Conservation (phyloP, 108 stramenopile genomes). For the Stephanodiscus minutulus region DNA sequence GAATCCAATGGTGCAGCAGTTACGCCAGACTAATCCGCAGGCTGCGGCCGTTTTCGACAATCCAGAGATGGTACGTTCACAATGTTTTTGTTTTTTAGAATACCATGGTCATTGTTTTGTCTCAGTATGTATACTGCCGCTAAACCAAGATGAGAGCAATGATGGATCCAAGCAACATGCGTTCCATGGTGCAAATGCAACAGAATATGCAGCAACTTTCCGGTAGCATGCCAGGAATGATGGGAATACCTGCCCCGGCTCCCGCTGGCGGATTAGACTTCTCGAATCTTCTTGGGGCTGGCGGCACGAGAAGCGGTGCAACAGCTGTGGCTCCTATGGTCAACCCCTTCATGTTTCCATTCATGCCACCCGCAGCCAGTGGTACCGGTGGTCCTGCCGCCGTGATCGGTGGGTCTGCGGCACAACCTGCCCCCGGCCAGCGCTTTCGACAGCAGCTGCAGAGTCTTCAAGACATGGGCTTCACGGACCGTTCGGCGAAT, state of each 20-base stretch:
- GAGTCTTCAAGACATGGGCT: slow-evolving; percentile 85
- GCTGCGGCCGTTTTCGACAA: slow-evolving; percentile 47
- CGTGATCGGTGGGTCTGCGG: slow-evolving; percentile 14
- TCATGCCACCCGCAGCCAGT: slow-evolving; percentile 22
- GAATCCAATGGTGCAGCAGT: slow-evolving; percentile 51
- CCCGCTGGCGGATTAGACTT: slow-evolving; percentile 64
- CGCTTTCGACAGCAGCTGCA: slow-evolving; percentile 75
- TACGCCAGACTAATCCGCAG: slow-evolving; percentile 58
- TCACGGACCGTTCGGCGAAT: slow-evolving; percentile 80
- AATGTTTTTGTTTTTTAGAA: neutral
- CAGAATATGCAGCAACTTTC: slow-evolving; percentile 52
- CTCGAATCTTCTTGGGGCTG: slow-evolving; percentile 42
- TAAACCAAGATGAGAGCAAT: slow-evolving; percentile 46
- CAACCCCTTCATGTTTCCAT: slow-evolving; percentile 25
- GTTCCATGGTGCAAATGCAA: slow-evolving; percentile 79
- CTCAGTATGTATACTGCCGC: neutral
- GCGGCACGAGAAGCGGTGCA: slow-evolving; percentile 27
- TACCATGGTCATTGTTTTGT: neutral
- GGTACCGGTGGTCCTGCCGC: neutral
- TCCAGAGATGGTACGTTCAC: slow-evolving; percentile 41
- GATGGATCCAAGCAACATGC: slow-evolving; percentile 76
- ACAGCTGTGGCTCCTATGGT: slow-evolving; percentile 20
- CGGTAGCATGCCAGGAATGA: slow-evolving; percentile 38
- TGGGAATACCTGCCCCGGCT: slow-evolving; percentile 20
- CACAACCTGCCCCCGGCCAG: slow-evolving; percentile 56